phyloP scores from a whole-genome alignment of 2,329 filamentous ascomycete species.

The Pyrenochaeta sp. region DNA sequence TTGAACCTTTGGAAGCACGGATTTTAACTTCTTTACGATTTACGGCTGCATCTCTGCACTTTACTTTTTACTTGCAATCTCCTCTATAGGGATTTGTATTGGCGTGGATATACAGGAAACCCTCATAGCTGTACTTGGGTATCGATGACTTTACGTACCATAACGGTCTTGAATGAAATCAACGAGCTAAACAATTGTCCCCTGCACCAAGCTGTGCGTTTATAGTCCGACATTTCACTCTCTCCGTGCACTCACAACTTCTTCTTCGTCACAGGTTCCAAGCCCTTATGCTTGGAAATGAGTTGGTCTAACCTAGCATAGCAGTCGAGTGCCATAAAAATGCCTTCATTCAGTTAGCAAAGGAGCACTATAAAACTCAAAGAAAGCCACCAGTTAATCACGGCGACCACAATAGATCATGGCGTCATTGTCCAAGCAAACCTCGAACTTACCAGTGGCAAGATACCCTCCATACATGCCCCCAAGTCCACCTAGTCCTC shows the following conservation, averaged over 20 bases:
- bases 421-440: neutral
- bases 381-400: too few relatives aligned
- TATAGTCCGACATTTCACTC: neutral
- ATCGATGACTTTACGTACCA: neutral
- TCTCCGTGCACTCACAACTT: slow-evolving; percentile 22
- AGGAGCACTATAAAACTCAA: too few relatives aligned
- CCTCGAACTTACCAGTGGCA: slow-evolving; percentile 34
- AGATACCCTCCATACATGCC: slow-evolving; percentile 52
- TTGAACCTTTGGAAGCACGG: neutral
- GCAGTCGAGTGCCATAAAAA: slow-evolving; percentile 49
- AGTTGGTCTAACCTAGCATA: slow-evolving; percentile 43
- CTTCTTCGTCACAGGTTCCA: slow-evolving; percentile 42
- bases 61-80: neutral
- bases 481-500: slow-evolving; percentile 37
- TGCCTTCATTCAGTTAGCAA: slow-evolving; percentile 16
- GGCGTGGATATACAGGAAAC: neutral
- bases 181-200: neutral
- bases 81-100: neutral
- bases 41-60: neutral
- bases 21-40: neutral
- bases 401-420: neutral
- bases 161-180: neutral
- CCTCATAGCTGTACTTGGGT: neutral
- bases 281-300: slow-evolving; percentile 30
- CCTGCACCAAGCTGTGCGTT: neutral